Percentiles rank a stretch among this genome's conserved stretches.
Conservation (phyloP, 257 asterid genomes). For the Solanum chiquidenum region DNA sequence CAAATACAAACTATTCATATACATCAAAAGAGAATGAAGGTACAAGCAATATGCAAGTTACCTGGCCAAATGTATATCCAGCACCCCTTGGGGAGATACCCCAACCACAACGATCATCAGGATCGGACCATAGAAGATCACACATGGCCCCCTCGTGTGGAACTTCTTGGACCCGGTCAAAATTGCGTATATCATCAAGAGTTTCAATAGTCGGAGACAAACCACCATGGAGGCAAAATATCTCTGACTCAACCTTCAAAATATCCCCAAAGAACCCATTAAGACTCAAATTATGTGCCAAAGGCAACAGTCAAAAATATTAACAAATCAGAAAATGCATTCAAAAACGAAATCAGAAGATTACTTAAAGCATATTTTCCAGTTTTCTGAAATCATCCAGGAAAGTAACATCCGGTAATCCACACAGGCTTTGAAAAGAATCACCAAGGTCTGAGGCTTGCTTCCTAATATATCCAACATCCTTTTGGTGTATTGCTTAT, state of each 20-base stretch:
- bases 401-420: background rate
- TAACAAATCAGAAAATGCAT: background rate
- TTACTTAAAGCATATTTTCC: background rate
- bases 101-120: conserved; percentile 90
- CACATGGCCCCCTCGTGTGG: conserved; percentile 96
- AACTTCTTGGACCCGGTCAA: conserved; percentile 83
- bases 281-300: background rate
- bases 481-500: background rate
- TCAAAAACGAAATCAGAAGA: background rate
- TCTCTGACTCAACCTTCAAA: conserved; percentile 71
- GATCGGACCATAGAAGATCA: conserved; percentile 83
- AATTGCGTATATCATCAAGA: conserved; percentile 66
- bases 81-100: conserved; percentile 91
- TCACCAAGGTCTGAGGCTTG: background rate
- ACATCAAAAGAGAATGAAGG: background rate
- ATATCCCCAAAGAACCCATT: background rate
- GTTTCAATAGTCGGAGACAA: conserved; percentile 77
- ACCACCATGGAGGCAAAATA: conserved; percentile 80
- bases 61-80: conserved; percentile 88
- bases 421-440: background rate
- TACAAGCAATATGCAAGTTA: background rate
- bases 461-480: background rate
- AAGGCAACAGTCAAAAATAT: background rate
- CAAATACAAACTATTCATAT: background rate
- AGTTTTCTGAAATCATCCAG: background rate